A percentile compares a stretch with the other conserved stretches of the same genome.
Evolutionary conservation across 2,329 filamentous ascomycete genomes (phyloP).

Genomic region (Penicillium aurantiogriseum): DNA sequence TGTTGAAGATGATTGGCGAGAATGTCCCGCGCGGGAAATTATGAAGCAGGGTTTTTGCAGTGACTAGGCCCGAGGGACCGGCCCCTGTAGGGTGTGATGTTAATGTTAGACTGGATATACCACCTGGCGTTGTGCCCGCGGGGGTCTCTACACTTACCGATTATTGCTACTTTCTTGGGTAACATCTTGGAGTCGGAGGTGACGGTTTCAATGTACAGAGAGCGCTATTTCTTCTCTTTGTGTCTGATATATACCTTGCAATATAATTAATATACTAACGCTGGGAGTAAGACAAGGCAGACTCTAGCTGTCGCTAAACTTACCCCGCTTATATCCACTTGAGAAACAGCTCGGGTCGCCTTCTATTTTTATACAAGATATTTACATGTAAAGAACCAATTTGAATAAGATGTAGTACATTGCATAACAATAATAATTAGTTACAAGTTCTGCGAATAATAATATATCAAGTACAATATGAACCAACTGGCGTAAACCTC

Average conservation of each 20-base stretch:
- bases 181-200: neutral
- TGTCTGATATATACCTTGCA: neutral
- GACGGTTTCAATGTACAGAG: neutral
- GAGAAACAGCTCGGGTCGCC: neutral
- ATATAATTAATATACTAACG: neutral
- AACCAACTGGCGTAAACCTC: neutral
- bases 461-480: neutral
- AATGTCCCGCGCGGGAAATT: conserved; percentile 56
- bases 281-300: neutral
- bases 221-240: neutral
- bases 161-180: conserved; percentile 53
- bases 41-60: conserved; percentile 70
- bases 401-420: neutral
- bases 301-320: neutral
- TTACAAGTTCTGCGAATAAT: neutral
- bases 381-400: neutral
- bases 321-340: conserved; percentile 9
- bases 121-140: neutral
- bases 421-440: neutral
- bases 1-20: conserved; percentile 69
- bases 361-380: neutral
- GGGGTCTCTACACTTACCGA: conserved; percentile 41
- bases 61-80: conserved; percentile 66
- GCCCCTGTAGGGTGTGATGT: conserved; percentile 51
- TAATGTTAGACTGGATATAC: neutral